These are phyloP conservation scores for Dendrobium huoshanense DNA, from an alignment of 106 monocot genomes.

Conservation along the genomic window DNA sequence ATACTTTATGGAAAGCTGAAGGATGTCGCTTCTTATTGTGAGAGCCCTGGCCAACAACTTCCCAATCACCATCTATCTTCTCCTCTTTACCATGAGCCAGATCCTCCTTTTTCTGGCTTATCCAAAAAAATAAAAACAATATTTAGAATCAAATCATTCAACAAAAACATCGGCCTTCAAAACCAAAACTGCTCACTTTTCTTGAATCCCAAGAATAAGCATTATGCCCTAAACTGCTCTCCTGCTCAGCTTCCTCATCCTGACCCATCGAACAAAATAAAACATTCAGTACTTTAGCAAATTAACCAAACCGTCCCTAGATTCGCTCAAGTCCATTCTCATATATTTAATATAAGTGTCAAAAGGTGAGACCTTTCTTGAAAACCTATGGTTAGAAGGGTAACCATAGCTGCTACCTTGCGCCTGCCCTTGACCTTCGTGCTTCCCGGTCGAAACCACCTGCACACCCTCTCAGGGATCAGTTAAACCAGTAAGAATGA, in stretches of 20 bases:
- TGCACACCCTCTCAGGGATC: neutral
- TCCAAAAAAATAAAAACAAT: neutral
- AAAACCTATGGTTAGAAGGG: slow-evolving; percentile 7
- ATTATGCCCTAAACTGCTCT: neutral
- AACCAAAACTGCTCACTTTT: slow-evolving; percentile 12
- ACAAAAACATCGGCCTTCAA: neutral
- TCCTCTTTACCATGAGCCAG: slow-evolving; percentile 14
- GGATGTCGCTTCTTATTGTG: slow-evolving; percentile 27
- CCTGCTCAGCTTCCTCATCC: slow-evolving; percentile 12
- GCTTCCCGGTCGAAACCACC: slow-evolving; percentile 33
- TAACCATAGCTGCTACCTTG: slow-evolving; percentile 10
- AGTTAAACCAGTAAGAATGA: neutral
- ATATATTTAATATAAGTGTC: neutral
- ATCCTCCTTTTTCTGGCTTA: slow-evolving; percentile 11
- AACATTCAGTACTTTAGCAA: neutral
- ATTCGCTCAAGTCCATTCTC: neutral
- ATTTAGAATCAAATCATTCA: neutral
- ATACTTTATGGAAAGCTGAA: slow-evolving; percentile 22
- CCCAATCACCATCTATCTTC: slow-evolving; percentile 45
- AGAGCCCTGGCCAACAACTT: slow-evolving; percentile 27
- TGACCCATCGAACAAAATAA: neutral
- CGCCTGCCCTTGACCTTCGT: slow-evolving; percentile 13
- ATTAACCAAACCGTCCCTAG: neutral
- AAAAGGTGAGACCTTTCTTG: slow-evolving; percentile 5
- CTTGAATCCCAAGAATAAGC: slow-evolving; percentile 3